Evolutionary conservation across 1,284 basidiomycete species (phyloP).

Genomic region (Apiotrichum porosum): DNA sequence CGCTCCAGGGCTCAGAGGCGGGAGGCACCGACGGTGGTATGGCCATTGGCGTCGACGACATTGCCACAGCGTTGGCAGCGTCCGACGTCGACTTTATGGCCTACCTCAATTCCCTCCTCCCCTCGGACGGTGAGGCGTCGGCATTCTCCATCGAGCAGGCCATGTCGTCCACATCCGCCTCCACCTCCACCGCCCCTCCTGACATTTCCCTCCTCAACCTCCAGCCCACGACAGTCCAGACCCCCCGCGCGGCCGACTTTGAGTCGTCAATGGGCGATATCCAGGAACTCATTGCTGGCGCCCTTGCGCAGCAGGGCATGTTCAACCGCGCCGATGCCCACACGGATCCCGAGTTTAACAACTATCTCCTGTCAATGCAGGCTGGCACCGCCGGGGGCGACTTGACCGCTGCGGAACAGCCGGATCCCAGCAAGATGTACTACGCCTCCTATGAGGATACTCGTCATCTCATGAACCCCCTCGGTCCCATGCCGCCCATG

Average conservation of each 20-base stretch:
- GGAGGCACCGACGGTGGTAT: neutral
- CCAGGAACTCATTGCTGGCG: conserved; percentile 14
- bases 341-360: too few relatives aligned
- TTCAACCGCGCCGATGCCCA: neutral
- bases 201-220: conserved; percentile 1
- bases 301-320: conserved; percentile 16
- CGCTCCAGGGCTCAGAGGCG: too few relatives aligned
- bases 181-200: neutral
- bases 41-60: conserved; percentile 17
- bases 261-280: conserved; percentile 14
- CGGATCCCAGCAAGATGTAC: neutral
- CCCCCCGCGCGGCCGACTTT: neutral
- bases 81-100: conserved; percentile 25
- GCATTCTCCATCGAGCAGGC: neutral
- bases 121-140: neutral
- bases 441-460: neutral
- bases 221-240: neutral
- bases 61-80: conserved; percentile 12
- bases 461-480: neutral
- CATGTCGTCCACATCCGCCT: neutral
- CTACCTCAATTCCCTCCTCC: conserved; percentile 21
- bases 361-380: too few relatives aligned
- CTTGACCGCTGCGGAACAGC: neutral
- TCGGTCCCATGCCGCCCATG: neutral
- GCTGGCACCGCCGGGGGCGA: neutral